phyloP scores from a whole-genome alignment of 306 rosid species.

The Ceratonia siliqua region DNA sequence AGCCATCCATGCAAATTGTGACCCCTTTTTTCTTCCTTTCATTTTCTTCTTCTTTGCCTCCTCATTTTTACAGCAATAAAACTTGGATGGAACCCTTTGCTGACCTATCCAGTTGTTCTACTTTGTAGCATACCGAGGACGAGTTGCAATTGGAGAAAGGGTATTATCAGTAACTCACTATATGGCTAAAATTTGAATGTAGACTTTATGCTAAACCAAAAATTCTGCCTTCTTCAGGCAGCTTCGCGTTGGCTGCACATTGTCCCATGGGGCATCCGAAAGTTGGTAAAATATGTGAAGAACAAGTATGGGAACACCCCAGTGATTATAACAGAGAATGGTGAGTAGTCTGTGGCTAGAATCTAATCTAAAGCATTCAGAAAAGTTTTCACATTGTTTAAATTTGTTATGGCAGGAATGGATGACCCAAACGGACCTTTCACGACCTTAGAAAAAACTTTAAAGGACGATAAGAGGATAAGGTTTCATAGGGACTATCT shows the following conservation, averaged over 20 bases:
- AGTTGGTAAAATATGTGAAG: conserved; percentile 65
- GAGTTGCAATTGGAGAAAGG: conserved; percentile 80
- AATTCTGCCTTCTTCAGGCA: conserved; percentile 54
- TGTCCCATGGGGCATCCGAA: conserved; percentile 93
- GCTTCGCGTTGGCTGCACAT: conserved; percentile 84
- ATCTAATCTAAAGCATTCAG: not conserved
- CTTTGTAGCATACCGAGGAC: conserved; percentile 59
- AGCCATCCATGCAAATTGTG: conserved; percentile 34
- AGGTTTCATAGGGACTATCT: conserved; percentile 80
- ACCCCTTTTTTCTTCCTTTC: not conserved
- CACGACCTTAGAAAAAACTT: conserved; percentile 50
- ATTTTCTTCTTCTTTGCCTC: conserved; percentile 18
- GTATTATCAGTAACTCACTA: conserved; percentile 49
- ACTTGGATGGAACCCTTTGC: conserved; percentile 26
- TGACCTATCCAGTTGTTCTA: conserved; percentile 35
- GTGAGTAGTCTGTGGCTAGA: conserved; percentile 42
- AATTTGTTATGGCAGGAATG: conserved; percentile 62
- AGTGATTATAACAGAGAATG: conserved; percentile 79
- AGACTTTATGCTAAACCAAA: not conserved
- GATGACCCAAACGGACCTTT: conserved; percentile 70
- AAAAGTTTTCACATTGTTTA: conserved; percentile 2
- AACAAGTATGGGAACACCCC: conserved; percentile 69
- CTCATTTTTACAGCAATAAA: not conserved
- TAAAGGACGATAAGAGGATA: conserved; percentile 81
- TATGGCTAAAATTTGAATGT: conserved; percentile 1